phyloP scores from a whole-genome alignment of 1,139 yeast genomes.

The Scheffersomyces titani region DNA sequence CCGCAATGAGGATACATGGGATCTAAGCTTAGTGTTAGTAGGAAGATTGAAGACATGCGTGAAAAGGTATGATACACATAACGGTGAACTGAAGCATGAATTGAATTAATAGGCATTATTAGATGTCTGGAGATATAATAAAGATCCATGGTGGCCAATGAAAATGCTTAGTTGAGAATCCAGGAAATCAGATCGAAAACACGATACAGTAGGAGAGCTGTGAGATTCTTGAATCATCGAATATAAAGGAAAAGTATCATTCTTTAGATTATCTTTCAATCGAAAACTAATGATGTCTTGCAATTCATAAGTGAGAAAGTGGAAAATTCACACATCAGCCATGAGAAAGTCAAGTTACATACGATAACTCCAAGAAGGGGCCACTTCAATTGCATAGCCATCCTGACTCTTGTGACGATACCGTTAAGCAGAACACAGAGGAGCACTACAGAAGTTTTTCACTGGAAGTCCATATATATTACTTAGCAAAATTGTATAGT shows the following conservation, averaged over 20 bases:
- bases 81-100: too few relatives aligned
- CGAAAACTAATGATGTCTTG: background rate
- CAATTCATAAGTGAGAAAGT: background rate
- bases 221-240: too few relatives aligned
- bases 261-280: too few relatives aligned
- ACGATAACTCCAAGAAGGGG: slow-evolving; percentile 60
- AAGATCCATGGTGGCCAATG: too few relatives aligned
- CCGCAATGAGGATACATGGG: slow-evolving; percentile 62
- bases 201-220: background rate
- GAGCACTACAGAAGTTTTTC: background rate
- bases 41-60: background rate
- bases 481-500: too few relatives aligned
- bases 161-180: background rate
- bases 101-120: too few relatives aligned
- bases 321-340: background rate
- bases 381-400: slow-evolving; percentile 50
- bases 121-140: too few relatives aligned
- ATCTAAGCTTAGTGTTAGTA: slow-evolving; percentile 42
- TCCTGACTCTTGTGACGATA: slow-evolving; percentile 32
- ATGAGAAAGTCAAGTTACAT: slow-evolving; percentile 19
- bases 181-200: background rate
- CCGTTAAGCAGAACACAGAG: background rate
- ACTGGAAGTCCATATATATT: too few relatives aligned
- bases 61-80: background rate
- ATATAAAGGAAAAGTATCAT: background rate